Evolutionary conservation across 2,329 filamentous ascomycete genomes (phyloP).

Genomic region (Stemphylium beticola): DNA sequence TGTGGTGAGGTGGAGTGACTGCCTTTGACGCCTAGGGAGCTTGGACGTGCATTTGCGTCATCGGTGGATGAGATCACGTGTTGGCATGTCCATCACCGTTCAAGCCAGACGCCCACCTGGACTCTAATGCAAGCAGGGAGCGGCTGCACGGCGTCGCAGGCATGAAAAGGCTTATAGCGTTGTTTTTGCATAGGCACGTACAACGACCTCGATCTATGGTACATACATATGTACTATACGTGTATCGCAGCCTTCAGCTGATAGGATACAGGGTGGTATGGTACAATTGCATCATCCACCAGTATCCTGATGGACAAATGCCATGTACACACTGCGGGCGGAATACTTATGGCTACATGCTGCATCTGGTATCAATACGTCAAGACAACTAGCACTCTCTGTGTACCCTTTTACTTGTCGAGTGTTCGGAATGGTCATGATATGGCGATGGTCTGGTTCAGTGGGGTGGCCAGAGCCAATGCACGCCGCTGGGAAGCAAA

Average conservation of each 20-base stretch:
- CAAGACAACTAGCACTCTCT: too few relatives aligned
- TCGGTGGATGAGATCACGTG: constrained; percentile 21
- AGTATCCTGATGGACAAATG: neutral
- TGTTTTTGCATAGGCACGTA: too few relatives aligned
- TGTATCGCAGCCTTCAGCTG: neutral
- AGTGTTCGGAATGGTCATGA: neutral
- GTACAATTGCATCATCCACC: neutral
- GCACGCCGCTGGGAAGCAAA: neutral
- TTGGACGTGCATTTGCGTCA: constrained; percentile 32
- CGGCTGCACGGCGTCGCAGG: neutral
- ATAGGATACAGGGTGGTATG: neutral
- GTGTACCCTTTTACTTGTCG: too few relatives aligned
- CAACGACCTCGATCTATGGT: neutral
- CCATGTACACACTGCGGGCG: neutral
- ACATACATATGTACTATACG: too few relatives aligned
- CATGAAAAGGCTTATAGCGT: neutral
- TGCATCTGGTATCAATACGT: neutral
- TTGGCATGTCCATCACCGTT: neutral
- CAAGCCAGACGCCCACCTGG: neutral
- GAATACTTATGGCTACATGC: neutral
- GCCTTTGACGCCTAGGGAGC: constrained; percentile 19
- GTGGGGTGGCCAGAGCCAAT: neutral
- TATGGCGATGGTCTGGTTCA: neutral
- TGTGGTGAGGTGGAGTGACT: constrained; percentile 35
- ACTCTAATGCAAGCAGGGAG: neutral